Percentiles rank a stretch among this genome's conserved stretches.
Conservation (phyloP, 1,284 basidiomycete species). For the Athelia psychrophila region DNA sequence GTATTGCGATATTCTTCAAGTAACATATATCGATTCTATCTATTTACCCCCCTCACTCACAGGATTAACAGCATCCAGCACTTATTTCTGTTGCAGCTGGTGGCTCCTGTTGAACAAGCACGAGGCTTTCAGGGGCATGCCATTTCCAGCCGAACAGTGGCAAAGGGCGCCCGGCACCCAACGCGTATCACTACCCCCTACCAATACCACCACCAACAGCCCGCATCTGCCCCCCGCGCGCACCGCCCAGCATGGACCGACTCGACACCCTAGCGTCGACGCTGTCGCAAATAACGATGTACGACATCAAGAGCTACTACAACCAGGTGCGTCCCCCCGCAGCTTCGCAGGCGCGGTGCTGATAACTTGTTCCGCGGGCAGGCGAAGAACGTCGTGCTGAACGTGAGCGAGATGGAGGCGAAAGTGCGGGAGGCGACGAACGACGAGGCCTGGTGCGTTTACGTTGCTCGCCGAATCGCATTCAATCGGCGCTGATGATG, state of each 20-base stretch:
- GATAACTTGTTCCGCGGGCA: constrained; percentile 23
- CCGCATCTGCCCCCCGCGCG: no score
- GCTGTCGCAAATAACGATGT: constrained; percentile 78
- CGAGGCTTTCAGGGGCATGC: no score
- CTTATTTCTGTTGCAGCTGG: no score
- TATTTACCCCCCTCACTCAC: no score
- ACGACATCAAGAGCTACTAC: constrained; percentile 93
- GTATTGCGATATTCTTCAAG: no score
- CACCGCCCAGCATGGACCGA: constrained; percentile 43
- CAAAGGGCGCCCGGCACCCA: no score
- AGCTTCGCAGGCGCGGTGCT: background rate
- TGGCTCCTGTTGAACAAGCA: no score
- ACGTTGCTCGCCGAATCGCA: background rate
- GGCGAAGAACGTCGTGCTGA: constrained; percentile 91
- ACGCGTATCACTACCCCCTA: no score
- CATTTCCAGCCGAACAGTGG: no score
- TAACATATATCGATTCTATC: no score
- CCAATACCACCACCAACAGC: no score
- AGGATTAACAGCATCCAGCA: no score
- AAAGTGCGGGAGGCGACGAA: constrained; percentile 98
- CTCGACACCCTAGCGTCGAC: constrained; percentile 67
- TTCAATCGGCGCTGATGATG: background rate
- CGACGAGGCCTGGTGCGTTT: constrained; percentile 89
- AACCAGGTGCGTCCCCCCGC: constrained; percentile 72
- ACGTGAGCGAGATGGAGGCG: constrained; percentile 95